These are phyloP conservation scores for Orbilia ellipsospora DNA, from an alignment of 2,329 filamentous ascomycete genomes.

Conservation along the genomic window DNA sequence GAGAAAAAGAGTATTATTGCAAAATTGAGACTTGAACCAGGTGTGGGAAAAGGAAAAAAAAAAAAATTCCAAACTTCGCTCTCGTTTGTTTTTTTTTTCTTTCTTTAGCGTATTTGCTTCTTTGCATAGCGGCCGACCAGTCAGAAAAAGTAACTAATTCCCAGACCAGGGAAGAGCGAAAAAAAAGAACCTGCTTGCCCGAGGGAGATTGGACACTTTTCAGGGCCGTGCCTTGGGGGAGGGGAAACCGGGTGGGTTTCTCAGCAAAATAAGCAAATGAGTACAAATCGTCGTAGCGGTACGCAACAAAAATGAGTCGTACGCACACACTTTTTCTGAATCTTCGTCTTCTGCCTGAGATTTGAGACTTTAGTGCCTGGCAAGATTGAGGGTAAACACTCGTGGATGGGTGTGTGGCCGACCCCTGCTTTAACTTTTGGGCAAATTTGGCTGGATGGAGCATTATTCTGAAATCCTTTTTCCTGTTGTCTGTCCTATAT, in stretches of 20 bases:
- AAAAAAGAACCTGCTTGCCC: slow-evolving; percentile 39
- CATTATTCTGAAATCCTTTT: slow-evolving; percentile 34
- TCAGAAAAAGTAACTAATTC: slow-evolving; percentile 22
- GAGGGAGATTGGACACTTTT: slow-evolving; percentile 49
- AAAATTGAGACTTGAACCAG: slow-evolving; percentile 22
- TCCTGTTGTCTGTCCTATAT: slow-evolving; percentile 18
- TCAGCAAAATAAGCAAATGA: slow-evolving; percentile 39
- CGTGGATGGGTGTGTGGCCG: slow-evolving; percentile 25
- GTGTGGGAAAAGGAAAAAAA: slow-evolving; percentile 20
- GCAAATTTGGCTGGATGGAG: slow-evolving; percentile 44
- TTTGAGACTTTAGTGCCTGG: slow-evolving; percentile 33
- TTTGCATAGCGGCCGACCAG: slow-evolving; percentile 28
- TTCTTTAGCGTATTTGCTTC: slow-evolving; percentile 17
- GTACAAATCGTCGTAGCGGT: slow-evolving; percentile 14
- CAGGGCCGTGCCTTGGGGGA: slow-evolving; percentile 43
- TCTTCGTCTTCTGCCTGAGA: slow-evolving; percentile 46
- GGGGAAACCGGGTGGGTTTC: slow-evolving; percentile 33
- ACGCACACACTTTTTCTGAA: slow-evolving; percentile 39
- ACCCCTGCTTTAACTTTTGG: slow-evolving; percentile 48
- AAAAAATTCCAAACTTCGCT: slow-evolving; percentile 26
- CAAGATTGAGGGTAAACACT: slow-evolving; percentile 43
- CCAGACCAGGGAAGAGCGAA: slow-evolving; percentile 6
- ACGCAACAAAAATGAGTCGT: slow-evolving; percentile 52
- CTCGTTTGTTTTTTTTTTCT: not conserved
- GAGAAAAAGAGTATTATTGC: slow-evolving; percentile 7